Percentiles rank a stretch among this genome's conserved stretches.
Conservation (phyloP, 345 rosid genomes). For the Eucalyptus cloeziana region DNA sequence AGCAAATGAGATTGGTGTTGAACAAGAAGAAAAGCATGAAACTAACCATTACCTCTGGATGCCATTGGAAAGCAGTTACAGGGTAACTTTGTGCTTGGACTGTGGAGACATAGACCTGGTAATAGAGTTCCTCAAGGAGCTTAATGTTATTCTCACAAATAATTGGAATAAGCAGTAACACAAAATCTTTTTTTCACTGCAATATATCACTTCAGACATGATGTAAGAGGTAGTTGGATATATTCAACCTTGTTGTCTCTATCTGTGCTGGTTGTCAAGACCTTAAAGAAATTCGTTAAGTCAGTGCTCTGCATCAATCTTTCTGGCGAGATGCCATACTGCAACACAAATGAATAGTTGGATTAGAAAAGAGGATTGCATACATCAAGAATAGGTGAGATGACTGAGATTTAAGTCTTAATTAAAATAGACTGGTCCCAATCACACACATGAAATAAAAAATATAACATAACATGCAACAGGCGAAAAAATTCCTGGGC, state of each 20-base stretch:
- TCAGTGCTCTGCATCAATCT: constrained; percentile 21
- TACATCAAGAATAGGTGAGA: not conserved
- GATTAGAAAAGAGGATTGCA: not conserved
- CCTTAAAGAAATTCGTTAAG: constrained; percentile 57
- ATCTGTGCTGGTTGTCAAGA: constrained; percentile 71
- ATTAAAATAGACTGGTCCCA: not conserved
- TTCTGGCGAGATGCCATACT: constrained; percentile 78
- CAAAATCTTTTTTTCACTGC: not conserved
- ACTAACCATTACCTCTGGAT: constrained; percentile 64
- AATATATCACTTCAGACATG: not conserved
- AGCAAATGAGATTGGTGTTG: not conserved
- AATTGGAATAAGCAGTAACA: not conserved
- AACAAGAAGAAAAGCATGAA: not conserved
- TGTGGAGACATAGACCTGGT: constrained; percentile 81
- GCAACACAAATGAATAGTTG: not conserved
- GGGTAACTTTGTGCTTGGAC: constrained; percentile 69
- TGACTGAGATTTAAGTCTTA: not conserved
- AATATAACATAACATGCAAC: not conserved
- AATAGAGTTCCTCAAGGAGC: not conserved
- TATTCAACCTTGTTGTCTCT: constrained; percentile 42
- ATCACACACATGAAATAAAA: not conserved
- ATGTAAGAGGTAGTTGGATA: not conserved
- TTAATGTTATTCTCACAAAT: not conserved
- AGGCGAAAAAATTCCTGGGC: not conserved
- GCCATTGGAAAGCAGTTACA: constrained; percentile 91